A percentile compares a stretch with the other conserved stretches of the same genome.
Conservation (phyloP, 1,284 basidiomycete genomes). For the Ceratobasidium sp. region DNA sequence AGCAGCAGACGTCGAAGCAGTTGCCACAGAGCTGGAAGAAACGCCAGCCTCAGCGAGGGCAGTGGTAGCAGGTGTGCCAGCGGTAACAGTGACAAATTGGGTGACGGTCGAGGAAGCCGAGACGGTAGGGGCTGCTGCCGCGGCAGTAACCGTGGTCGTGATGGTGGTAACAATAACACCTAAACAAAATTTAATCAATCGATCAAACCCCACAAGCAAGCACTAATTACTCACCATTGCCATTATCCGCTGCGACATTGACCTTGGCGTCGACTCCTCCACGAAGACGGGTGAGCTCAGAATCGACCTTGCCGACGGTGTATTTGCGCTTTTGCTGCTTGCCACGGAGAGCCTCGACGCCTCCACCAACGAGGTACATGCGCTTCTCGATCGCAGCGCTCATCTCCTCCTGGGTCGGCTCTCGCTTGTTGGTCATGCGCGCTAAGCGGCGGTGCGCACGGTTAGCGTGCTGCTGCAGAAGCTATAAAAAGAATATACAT, state of each 20-base stretch:
- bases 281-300: constrained; percentile 34
- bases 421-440: constrained; percentile 71
- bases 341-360: constrained; percentile 28
- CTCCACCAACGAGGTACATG: constrained; percentile 60
- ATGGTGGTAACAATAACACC: constrained; percentile 26
- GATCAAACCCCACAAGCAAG: constrained; percentile 7
- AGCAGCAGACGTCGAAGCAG: background rate
- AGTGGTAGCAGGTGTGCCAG: background rate
- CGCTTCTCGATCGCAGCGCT: constrained; percentile 68
- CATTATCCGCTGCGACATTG: constrained; percentile 23
- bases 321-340: constrained; percentile 30
- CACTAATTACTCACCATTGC: constrained; percentile 19
- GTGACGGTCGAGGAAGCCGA: constrained; percentile 18
- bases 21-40: constrained; percentile 12
- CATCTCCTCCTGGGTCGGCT: constrained; percentile 66
- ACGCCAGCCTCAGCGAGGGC: constrained; percentile 16
- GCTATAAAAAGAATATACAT: constrained; percentile 58
- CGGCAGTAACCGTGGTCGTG: constrained; percentile 28
- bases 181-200: background rate
- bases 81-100: constrained; percentile 27
- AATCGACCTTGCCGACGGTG: constrained; percentile 42
- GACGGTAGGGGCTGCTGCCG: background rate
- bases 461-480: constrained; percentile 79
- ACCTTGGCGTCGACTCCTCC: constrained; percentile 8
- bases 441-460: constrained; percentile 74